Evolutionary conservation across 148 eudicot species (phyloP), one percentile per base, ranked within the genome.

Genomic region (Vaccinium macrocarpon): DNA sequence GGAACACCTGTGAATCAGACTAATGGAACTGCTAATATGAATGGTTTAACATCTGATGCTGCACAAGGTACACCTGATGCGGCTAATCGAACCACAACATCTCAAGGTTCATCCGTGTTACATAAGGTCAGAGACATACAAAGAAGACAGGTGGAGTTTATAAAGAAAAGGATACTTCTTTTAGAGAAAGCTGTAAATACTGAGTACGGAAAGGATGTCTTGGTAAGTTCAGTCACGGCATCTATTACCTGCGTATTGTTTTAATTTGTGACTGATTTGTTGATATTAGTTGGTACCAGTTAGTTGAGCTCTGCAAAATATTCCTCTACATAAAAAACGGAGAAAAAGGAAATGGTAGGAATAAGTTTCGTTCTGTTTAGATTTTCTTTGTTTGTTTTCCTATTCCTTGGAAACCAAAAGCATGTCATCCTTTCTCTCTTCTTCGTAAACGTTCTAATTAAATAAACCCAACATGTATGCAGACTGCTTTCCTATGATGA

Each of bases 51-150:
- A 78, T 53, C 90, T 84, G 93, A 90, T 73, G 84, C 83, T 53
- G 78, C 87, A 79, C 88, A 84, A 74, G 91, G 91, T 77, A 82
- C 88, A 56, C 62, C 84, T 78, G 93, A 94, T 86, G 51, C 87
- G 84, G 64, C 87, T 75, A 85, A 76, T 77, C 83, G 81, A 76
- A 4, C 86, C 38, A 90, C 84, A 50, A 27, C 83, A 23, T 79
- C 80, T 68, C 92, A 83, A 75, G 93, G 90, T 78, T 85, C 89
- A 52, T 79, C 91, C 56, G 21, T 89, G 35, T 74, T 93, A 23
- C 91, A 90, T 85, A 93, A 93, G 84, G 93, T 88, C 52, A 91
- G 97, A 73, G 99, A 97, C 90, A 94, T 93, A 94, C 99, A 95
- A 86, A 92, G 98, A 90, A 95, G 94, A 88, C 96, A 90, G 86